Evolutionary conservation across 2,329 filamentous ascomycete species (phyloP), one percentile per base, ranked within the genome.

Genomic region (Helotiales sp.): DNA sequence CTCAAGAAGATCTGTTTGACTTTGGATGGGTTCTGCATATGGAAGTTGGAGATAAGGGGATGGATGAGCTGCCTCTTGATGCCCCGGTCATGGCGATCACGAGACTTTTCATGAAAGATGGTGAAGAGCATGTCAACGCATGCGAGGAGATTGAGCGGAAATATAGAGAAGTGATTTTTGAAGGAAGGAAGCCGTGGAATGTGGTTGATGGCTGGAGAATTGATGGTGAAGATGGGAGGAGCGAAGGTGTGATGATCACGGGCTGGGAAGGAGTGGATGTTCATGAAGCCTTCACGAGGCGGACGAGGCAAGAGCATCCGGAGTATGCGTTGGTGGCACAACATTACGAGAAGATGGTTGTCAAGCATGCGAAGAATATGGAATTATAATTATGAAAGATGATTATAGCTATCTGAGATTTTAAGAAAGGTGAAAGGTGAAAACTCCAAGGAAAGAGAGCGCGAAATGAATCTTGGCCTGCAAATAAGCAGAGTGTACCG

Each of bases 21-120:
- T 72, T 72, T 13, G 34, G 49, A 20, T 72, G 67, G 67, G 62
- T 68, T 40, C 24, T 66, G 0, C 71, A 72, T 45, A 49, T 69
- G 17, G 49, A 62, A 2, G 43, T 70, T 7, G 50, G 43, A 0
- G 62, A 34, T 3, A 55, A n/a, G 6, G 63, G 67, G 2, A 66
- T 66, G 54, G 28, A 50, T 10, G 57, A 47, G 7, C 24, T 70
- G 7, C 66, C 69, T 22, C 55, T 69, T 26, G 61, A 65, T 11
- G 68, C 68, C 4, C 68, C 66, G 3, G 58, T 69, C 1, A 40
- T 71, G 62, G 61, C 60, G 2, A 66, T 69, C 40, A 61, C 63
- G 28, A 65, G 64, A 40, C 40, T 64, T 2, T 66, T 63, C 22
- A 47, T 69, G 60, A 67, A 68, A 22, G 40, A 28, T 28, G 61